These are phyloP conservation scores for Babesia ovata DNA, from an alignment of 169 alveolate genomes.

Conservation along the genomic window DNA sequence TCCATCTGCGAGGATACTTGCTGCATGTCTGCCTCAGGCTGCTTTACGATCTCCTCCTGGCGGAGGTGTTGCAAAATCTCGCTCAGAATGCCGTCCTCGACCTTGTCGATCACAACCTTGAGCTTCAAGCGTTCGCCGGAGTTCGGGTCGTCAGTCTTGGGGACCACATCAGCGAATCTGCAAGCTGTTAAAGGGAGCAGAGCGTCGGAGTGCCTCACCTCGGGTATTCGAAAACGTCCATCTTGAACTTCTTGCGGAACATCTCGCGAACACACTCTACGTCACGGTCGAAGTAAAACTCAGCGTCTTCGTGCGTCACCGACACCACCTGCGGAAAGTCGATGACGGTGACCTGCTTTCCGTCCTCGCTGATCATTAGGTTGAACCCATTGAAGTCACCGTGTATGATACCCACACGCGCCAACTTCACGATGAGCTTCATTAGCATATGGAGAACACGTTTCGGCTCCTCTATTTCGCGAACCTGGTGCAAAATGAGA, in stretches of 20 bases:
- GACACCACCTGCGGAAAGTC: conserved; percentile 98
- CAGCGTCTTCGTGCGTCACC: conserved; percentile 93
- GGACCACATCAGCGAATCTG: conserved; percentile 62
- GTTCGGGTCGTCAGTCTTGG: conserved; percentile 11
- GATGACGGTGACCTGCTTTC: conserved; percentile 86
- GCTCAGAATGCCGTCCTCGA: conserved; percentile 50
- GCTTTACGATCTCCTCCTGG: conserved; percentile 47
- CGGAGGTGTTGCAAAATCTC: conserved; percentile 64
- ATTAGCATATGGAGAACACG: conserved; percentile 72
- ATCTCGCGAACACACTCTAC: conserved; percentile 89
- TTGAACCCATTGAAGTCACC: conserved; percentile 99
- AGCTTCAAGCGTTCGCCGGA: conserved; percentile 27
- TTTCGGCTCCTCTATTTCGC: conserved; percentile 53
- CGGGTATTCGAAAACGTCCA: conserved; percentile 89
- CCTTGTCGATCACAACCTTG: conserved; percentile 57
- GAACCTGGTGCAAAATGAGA: conserved; percentile 39
- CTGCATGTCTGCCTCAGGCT: conserved; percentile 8
- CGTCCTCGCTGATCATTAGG: conserved; percentile 85
- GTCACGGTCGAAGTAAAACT: conserved; percentile 92
- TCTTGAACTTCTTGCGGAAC: conserved; percentile 89
- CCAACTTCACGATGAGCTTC: conserved; percentile 86
- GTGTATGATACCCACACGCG: conserved; percentile 95
- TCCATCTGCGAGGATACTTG: conserved; percentile 19
- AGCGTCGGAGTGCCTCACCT: conserved; percentile 55
- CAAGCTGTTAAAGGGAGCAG: not conserved